These are phyloP conservation scores for Platanus orientalis DNA, from an alignment of 164 flowering plant species.

Conservation along the genomic window DNA sequence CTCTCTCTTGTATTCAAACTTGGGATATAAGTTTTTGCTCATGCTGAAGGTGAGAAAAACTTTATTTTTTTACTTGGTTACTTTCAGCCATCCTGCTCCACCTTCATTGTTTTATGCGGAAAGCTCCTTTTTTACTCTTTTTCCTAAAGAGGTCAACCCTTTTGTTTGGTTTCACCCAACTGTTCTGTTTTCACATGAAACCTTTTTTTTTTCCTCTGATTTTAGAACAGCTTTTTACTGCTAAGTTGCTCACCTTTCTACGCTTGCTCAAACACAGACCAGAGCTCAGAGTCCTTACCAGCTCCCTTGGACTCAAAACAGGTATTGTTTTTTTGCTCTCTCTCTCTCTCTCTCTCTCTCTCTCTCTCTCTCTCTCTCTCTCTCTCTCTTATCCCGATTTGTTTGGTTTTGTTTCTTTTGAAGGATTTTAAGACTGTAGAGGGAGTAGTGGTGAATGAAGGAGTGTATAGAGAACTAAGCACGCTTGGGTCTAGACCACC, in stretches of 20 bases:
- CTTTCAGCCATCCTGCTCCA: too few relatives aligned
- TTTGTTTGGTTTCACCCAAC: too few relatives aligned
- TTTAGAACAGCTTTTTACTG: not conserved
- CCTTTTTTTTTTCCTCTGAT: not conserved
- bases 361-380: not conserved
- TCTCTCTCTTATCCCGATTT: not conserved
- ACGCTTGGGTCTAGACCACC: constrained; percentile 64
- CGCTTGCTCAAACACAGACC: constrained; percentile 18
- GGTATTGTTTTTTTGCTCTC: constrained; percentile 9
- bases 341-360: not conserved
- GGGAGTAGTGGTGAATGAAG: constrained; percentile 8
- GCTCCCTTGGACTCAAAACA: constrained; percentile 18
- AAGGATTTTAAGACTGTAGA: constrained; percentile 13
- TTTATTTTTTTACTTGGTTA: not conserved
- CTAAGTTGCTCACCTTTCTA: constrained; percentile 1
- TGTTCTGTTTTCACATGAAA: too few relatives aligned
- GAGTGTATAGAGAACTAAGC: constrained; percentile 22
- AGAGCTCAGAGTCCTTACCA: constrained; percentile 10
- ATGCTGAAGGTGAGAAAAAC: too few relatives aligned
- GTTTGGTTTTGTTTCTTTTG: not conserved
- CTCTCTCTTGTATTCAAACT: not conserved
- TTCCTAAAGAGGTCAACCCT: too few relatives aligned
- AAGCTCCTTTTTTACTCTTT: too few relatives aligned
- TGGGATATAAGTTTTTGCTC: too few relatives aligned
- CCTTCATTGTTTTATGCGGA: too few relatives aligned